Percentiles rank a stretch among this genome's conserved stretches.
These are phyloP conservation scores for Euphorbia celastroides DNA, from an alignment of 441 rosid species.

Conservation along the genomic window DNA sequence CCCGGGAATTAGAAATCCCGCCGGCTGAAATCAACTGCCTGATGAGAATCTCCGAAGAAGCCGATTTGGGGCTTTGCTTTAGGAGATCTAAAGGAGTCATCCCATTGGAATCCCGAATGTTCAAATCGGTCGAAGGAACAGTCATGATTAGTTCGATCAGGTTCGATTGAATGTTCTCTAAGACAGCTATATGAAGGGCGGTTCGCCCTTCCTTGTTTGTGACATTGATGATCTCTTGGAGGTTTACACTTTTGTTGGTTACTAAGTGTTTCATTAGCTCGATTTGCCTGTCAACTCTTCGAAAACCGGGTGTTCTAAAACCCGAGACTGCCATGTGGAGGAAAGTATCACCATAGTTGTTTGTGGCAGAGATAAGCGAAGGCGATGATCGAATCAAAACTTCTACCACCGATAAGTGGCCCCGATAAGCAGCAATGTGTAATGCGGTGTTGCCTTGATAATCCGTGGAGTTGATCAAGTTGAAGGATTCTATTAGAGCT, in stretches of 20 bases:
- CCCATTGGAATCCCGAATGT: constrained; percentile 54
- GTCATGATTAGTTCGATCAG: constrained; percentile 68
- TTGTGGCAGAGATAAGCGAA: constrained; percentile 34
- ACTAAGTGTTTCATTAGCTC: constrained; percentile 61
- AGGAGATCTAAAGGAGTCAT: constrained; percentile 88
- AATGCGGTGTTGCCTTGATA: constrained; percentile 76
- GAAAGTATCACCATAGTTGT: constrained; percentile 69
- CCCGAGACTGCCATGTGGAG: constrained; percentile 85
- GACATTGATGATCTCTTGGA: constrained; percentile 49
- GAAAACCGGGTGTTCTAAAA: constrained; percentile 70
- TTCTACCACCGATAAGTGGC: constrained; percentile 51
- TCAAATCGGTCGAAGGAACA: constrained; percentile 47
- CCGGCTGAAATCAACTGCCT: constrained; percentile 81
- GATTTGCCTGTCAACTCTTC: constrained; percentile 62
- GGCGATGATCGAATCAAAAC: constrained; percentile 46
- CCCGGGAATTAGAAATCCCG: constrained; percentile 45
- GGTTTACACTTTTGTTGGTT: constrained; percentile 32
- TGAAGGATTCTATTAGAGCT: constrained; percentile 48
- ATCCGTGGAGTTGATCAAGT: constrained; percentile 42
- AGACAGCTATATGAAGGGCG: constrained; percentile 69
- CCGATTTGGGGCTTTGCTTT: constrained; percentile 55
- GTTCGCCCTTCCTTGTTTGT: constrained; percentile 72
- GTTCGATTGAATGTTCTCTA: constrained; percentile 50
- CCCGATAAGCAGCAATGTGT: constrained; percentile 78
- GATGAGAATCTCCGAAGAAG: constrained; percentile 65